Evolutionary conservation across 768 basidiomycete species (phyloP).

Genomic region (Boletus insuetus): DNA sequence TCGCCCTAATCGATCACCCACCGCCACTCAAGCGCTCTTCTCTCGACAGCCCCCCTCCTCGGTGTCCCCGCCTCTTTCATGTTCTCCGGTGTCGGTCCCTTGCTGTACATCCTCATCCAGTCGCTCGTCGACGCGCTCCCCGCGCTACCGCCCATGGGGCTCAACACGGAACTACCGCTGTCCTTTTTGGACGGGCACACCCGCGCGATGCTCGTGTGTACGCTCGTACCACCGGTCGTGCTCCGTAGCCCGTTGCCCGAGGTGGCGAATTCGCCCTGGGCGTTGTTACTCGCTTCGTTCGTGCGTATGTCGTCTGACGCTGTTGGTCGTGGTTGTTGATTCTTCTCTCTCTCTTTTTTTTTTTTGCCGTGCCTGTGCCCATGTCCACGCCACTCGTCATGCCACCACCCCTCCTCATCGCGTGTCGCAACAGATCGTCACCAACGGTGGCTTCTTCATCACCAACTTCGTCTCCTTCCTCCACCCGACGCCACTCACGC

Average conservation of each 20-base stretch:
- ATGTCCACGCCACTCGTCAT: too few relatives aligned
- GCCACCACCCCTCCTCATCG: neutral
- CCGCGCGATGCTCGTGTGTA: slow-evolving; percentile 75
- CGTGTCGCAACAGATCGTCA: slow-evolving; percentile 46
- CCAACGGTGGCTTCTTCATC: slow-evolving; percentile 82
- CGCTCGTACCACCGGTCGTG: slow-evolving; percentile 70
- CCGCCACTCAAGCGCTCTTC: neutral
- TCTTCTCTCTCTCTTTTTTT: neutral
- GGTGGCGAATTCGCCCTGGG: slow-evolving; percentile 69
- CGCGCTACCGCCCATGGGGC: slow-evolving; percentile 39
- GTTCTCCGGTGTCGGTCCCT: slow-evolving; percentile 62
- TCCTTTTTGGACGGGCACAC: slow-evolving; percentile 75
- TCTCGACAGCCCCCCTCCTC: slow-evolving; percentile 53
- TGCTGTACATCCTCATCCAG: slow-evolving; percentile 60
- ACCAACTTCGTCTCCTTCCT: slow-evolving; percentile 73
- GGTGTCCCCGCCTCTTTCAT: slow-evolving; percentile 76
- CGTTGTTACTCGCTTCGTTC: slow-evolving; percentile 69
- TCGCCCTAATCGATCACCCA: neutral
- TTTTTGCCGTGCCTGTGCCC: too few relatives aligned
- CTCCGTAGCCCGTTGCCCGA: slow-evolving; percentile 46
- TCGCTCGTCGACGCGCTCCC: slow-evolving; percentile 63
- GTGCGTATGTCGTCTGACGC: slow-evolving; percentile 38
- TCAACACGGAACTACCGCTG: slow-evolving; percentile 66
- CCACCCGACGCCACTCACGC: slow-evolving; percentile 61
- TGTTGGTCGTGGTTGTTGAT: neutral